A percentile compares a stretch with the other conserved stretches of the same genome.
Evolutionary conservation across 371 early-diverging fungal species (phyloP).

Genomic region (Mucor velutinosus): DNA sequence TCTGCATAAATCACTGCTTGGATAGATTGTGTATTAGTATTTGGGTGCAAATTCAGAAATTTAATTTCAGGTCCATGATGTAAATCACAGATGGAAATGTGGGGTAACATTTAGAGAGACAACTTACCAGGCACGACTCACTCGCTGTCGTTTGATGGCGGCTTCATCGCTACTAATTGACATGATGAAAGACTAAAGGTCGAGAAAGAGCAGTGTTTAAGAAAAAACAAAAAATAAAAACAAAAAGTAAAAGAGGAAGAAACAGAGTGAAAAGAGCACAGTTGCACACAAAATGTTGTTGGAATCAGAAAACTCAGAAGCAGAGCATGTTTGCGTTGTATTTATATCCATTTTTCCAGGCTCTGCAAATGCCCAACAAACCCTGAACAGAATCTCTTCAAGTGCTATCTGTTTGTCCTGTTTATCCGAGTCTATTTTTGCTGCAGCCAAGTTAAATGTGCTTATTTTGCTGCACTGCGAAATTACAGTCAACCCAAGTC

Average conservation of each 20-base stretch:
- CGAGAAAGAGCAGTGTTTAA: not conserved
- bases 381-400: not conserved
- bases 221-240: constrained; percentile 2
- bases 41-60: not conserved
- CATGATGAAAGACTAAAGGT: constrained; percentile 1
- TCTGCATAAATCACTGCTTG: constrained; percentile 55
- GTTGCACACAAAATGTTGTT: not conserved
- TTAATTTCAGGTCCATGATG: not conserved
- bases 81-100: not conserved
- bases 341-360: not conserved
- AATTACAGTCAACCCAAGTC: not conserved
- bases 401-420: not conserved
- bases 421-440: not conserved
- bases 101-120: not conserved
- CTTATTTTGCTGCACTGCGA: not conserved
- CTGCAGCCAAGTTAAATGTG: not conserved
- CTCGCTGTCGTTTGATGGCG: constrained; percentile 33
- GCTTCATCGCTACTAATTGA: constrained; percentile 19
- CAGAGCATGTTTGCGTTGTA: not conserved
- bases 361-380: not conserved
- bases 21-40: not conserved
- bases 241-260: not conserved
- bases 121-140: constrained; percentile 52
- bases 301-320: not conserved
- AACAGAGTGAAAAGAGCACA: not conserved